These are phyloP conservation scores for Penicillium sp. DNA, from an alignment of 2,329 filamentous ascomycete species.

Conservation along the genomic window DNA sequence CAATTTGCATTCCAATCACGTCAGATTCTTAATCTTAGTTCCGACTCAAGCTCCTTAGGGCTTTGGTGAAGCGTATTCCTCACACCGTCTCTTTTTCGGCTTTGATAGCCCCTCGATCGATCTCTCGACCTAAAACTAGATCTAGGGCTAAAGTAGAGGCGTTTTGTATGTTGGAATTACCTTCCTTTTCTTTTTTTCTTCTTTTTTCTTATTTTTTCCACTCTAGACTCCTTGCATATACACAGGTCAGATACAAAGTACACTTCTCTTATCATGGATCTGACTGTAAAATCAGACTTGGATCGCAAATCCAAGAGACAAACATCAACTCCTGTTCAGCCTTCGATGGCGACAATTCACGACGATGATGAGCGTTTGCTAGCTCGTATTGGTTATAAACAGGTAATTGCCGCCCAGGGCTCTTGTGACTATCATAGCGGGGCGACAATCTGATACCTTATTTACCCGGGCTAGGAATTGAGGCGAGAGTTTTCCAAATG, in stretches of 20 bases:
- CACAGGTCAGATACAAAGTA: neutral
- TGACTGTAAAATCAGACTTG: conserved; percentile 14
- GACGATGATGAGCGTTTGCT: conserved; percentile 62
- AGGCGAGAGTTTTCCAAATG: conserved; percentile 64
- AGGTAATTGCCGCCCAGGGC: conserved; percentile 47
- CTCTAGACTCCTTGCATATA: conserved; percentile 7
- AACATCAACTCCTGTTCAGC: neutral
- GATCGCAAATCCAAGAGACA: conserved; percentile 9
- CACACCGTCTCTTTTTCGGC: conserved; percentile 20
- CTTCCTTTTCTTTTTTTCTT: conserved; percentile 1
- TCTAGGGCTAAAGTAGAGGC: conserved; percentile 14
- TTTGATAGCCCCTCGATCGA: conserved; percentile 16
- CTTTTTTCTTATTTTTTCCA: conserved; percentile 8
- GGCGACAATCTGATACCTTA: conserved; percentile 7
- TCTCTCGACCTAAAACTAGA: conserved; percentile 10
- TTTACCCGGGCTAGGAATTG: conserved; percentile 50
- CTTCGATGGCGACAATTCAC: conserved; percentile 45
- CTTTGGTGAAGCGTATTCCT: conserved; percentile 1
- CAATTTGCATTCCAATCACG: conserved; percentile 4
- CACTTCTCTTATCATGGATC: conserved; percentile 11
- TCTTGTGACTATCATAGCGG: conserved; percentile 4
- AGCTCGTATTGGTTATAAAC: conserved; percentile 62
- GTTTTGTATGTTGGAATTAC: conserved; percentile 6
- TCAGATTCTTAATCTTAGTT: neutral
- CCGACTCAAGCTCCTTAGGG: conserved; percentile 3